Percentiles rank a stretch among this genome's conserved stretches.
phyloP scores from a whole-genome alignment of 257 asterid species.

The Solanum megistacrolobum region DNA sequence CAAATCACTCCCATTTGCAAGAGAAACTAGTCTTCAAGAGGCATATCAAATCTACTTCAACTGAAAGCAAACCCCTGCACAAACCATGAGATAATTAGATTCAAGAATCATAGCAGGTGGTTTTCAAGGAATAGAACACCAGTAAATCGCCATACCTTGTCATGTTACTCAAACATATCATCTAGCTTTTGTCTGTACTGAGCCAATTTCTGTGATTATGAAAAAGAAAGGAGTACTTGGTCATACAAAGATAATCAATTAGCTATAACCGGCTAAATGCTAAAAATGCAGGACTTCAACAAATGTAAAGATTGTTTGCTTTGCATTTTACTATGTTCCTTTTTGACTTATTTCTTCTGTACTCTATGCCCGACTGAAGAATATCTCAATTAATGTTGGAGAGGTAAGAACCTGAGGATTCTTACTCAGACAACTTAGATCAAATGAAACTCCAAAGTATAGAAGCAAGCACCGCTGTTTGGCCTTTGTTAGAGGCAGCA shows the following conservation, averaged over 20 bases:
- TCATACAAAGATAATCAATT: not conserved
- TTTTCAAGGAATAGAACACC: not conserved
- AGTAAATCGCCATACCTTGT: not conserved
- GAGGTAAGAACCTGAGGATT: not conserved
- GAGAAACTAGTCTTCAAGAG: not conserved
- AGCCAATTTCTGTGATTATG: constrained; percentile 63
- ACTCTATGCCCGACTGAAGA: not conserved
- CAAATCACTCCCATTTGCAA: not conserved
- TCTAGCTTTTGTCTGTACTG: constrained; percentile 84
- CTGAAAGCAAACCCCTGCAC: not conserved
- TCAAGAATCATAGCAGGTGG: not conserved
- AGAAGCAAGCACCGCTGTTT: not conserved
- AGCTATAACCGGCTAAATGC: not conserved
- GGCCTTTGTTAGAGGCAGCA: not conserved
- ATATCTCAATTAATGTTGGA: not conserved
- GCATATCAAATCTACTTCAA: not conserved
- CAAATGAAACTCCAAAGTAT: not conserved
- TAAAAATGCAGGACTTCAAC: not conserved
- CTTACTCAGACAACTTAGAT: not conserved
- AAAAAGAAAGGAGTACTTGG: not conserved
- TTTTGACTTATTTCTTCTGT: not conserved
- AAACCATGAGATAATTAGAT: not conserved
- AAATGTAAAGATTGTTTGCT: not conserved
- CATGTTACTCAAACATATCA: constrained; percentile 37
- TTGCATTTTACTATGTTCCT: not conserved